phyloP scores from a whole-genome alignment of 768 basidiomycete species.

The Lentinula sp. region DNA sequence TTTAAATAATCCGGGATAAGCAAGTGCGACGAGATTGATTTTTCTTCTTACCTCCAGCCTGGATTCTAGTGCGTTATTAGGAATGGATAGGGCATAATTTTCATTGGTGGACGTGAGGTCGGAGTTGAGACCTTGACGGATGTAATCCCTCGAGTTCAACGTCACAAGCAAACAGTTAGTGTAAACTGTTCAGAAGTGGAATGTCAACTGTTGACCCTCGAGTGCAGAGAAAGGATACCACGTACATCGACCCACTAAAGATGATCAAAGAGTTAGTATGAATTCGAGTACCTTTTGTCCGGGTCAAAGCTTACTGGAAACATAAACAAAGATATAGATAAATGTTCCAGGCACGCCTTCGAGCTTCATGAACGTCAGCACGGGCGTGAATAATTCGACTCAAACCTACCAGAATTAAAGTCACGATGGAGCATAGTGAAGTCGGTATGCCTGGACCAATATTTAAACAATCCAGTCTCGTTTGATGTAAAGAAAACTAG shows the following conservation, averaged over 20 bases:
- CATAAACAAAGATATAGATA: conserved; percentile 7
- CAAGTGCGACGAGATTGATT: too few species aligned
- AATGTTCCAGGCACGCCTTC: conserved; percentile 1
- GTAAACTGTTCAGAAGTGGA: background rate
- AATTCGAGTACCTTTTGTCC: background rate
- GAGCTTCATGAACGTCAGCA: background rate
- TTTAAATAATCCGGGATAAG: background rate
- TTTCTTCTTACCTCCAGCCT: background rate
- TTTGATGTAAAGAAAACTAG: background rate
- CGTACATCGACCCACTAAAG: conserved; percentile 2
- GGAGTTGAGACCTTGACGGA: conserved; percentile 2
- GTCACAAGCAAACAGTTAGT: conserved; percentile 8
- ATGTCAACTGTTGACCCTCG: background rate
- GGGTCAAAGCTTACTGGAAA: background rate
- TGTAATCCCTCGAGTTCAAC: conserved; percentile 6
- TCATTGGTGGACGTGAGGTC: background rate
- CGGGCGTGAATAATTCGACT: background rate
- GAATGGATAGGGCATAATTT: background rate
- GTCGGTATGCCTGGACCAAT: conserved; percentile 1
- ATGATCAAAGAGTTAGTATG: background rate
- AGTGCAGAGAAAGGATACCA: background rate
- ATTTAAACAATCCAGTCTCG: background rate
- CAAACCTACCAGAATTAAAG: background rate
- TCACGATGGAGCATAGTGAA: conserved; percentile 1
- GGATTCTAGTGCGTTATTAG: background rate